Conservation (phyloP, 495 filamentous ascomycete genomes). For the Baudoinia panamericana region DNA sequence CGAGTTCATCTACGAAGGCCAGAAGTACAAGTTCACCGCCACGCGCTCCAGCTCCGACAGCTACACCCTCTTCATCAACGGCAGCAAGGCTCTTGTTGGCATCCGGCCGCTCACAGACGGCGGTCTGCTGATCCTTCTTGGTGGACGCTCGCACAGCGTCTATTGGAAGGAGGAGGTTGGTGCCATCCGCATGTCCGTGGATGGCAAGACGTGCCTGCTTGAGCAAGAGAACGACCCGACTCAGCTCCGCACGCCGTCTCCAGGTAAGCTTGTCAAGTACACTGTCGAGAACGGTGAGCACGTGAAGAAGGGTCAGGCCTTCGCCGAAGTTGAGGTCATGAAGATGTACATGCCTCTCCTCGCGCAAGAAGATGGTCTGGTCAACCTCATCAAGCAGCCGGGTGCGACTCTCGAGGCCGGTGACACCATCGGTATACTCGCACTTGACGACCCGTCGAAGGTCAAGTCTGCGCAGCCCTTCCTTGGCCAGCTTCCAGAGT, state of each 20-base stretch:
- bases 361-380: slow-evolving; percentile 91
- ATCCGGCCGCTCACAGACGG: slow-evolving; percentile 87
- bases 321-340: slow-evolving; percentile 98
- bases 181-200: slow-evolving; percentile 88
- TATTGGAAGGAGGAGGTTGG: slow-evolving; percentile 99
- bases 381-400: slow-evolving; percentile 98
- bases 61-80: slow-evolving; percentile 98
- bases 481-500: slow-evolving; percentile 75
- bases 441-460: slow-evolving; percentile 87
- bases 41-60: slow-evolving; percentile 85
- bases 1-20: slow-evolving; percentile 96
- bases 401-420: slow-evolving; percentile 95
- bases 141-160: slow-evolving; percentile 87
- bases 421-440: slow-evolving; percentile 95
- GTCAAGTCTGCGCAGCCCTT: slow-evolving; percentile 98
- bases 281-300: slow-evolving; percentile 94
- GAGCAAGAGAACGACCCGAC: slow-evolving; percentile 99
- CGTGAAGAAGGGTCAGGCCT: slow-evolving; percentile 82
- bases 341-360: slow-evolving; percentile 99
- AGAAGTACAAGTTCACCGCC: slow-evolving; percentile 95
- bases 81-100: slow-evolving; percentile 88
- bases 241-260: slow-evolving; percentile 85
- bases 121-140: slow-evolving; percentile 80
- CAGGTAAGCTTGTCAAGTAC: slow-evolving; percentile 98
- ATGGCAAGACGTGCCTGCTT: slow-evolving; percentile 92